Percentiles rank a stretch among this genome's conserved stretches.
Conservation (phyloP, 129 eudicot genomes). For the Helianthus tuberosus region DNA sequence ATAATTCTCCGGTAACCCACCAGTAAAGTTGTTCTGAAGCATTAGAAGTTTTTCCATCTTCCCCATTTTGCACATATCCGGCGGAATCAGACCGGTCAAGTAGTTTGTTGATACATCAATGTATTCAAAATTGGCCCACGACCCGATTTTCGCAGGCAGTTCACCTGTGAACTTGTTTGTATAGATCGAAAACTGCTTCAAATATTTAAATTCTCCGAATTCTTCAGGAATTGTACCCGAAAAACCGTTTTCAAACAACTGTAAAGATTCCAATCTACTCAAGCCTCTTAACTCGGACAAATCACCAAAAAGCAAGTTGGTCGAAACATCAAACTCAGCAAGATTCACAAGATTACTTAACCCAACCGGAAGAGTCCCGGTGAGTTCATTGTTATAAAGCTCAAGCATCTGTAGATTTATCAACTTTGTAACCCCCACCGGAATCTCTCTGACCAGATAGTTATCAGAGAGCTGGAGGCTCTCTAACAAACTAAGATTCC, state of each 20-base stretch:
- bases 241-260: slow-evolving; percentile 61
- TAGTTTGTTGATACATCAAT: slow-evolving; percentile 57
- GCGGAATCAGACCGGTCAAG: slow-evolving; percentile 57
- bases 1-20: slow-evolving; percentile 62
- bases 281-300: slow-evolving; percentile 46
- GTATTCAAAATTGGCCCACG: slow-evolving; percentile 53
- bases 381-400: slow-evolving; percentile 49
- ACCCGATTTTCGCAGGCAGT: slow-evolving; percentile 64
- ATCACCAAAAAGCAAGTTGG: slow-evolving; percentile 61
- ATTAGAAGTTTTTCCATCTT: slow-evolving; percentile 36
- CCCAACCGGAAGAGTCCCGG: slow-evolving; percentile 55
- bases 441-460: slow-evolving; percentile 48
- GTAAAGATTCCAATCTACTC: slow-evolving; percentile 41
- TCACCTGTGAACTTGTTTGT: slow-evolving; percentile 53
- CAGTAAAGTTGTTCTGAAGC: slow-evolving; percentile 65
- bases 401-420: slow-evolving; percentile 53
- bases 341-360: slow-evolving; percentile 55
- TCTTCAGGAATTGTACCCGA: slow-evolving; percentile 59
- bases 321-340: slow-evolving; percentile 50
- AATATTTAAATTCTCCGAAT: slow-evolving; percentile 59
- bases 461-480: slow-evolving; percentile 50
- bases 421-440: slow-evolving; percentile 52
- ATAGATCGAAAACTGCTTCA: slow-evolving; percentile 52
- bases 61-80: slow-evolving; percentile 70
- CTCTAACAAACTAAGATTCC: slow-evolving; percentile 45